These are phyloP conservation scores for Galerina sulciceps DNA, from an alignment of 768 basidiomycete genomes.

Conservation along the genomic window DNA sequence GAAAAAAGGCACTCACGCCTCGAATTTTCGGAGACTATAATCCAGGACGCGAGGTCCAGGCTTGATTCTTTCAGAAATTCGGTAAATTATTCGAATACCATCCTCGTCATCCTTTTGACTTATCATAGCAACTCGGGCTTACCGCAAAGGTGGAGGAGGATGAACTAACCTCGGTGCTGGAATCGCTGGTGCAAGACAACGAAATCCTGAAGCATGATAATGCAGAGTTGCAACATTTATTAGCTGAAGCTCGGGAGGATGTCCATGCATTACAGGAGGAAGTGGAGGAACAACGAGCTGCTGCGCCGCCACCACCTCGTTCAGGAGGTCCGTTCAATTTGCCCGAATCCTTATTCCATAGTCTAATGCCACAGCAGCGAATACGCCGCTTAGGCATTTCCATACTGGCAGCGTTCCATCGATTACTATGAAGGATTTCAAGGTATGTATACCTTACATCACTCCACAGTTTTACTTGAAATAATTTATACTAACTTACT, in stretches of 20 bases:
- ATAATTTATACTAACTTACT: not conserved
- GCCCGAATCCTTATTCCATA: not conserved
- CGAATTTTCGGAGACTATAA: slow-evolving; percentile 68
- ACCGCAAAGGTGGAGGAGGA: slow-evolving; percentile 51
- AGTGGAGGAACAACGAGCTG: slow-evolving; percentile 71
- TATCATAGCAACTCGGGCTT: slow-evolving; percentile 40
- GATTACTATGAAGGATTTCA: slow-evolving; percentile 39
- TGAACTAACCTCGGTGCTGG: slow-evolving; percentile 72
- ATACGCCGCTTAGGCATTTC: slow-evolving; percentile 45
- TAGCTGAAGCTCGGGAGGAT: slow-evolving; percentile 81
- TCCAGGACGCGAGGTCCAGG: slow-evolving; percentile 67
- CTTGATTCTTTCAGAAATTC: slow-evolving; percentile 64
- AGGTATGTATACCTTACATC: slow-evolving; percentile 23
- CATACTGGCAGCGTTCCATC: slow-evolving; percentile 49
- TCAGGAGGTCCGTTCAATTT: slow-evolving; percentile 42
- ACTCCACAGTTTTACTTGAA: too few relatives aligned
- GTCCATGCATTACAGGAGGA: slow-evolving; percentile 71
- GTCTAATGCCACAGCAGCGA: slow-evolving; percentile 24
- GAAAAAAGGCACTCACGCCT: slow-evolving; percentile 60
- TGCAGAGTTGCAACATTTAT: slow-evolving; percentile 72
- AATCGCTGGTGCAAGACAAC: slow-evolving; percentile 86
- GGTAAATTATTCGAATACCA: slow-evolving; percentile 38
- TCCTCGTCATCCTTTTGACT: slow-evolving; percentile 17
- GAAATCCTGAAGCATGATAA: slow-evolving; percentile 83
- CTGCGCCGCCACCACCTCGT: slow-evolving; percentile 39